Percentiles rank a stretch among this genome's conserved stretches.
These are phyloP conservation scores for Penicillium antarcticum DNA, from an alignment of 495 filamentous ascomycete species.

Conservation along the genomic window DNA sequence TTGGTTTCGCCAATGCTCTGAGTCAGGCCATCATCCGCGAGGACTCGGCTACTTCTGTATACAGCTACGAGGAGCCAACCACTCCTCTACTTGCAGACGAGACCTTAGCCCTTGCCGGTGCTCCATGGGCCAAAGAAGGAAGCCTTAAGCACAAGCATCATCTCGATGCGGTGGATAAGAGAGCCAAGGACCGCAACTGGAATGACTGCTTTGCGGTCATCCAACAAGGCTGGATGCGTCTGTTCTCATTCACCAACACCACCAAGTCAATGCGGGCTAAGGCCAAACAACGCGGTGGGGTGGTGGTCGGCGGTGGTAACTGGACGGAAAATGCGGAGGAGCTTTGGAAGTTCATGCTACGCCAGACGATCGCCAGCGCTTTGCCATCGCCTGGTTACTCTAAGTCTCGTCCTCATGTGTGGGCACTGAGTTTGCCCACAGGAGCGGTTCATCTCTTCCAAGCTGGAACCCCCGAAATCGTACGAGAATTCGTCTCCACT, in stretches of 20 bases:
- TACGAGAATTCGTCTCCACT: conserved; percentile 87
- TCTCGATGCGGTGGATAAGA: conserved; percentile 82
- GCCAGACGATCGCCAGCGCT: conserved; percentile 87
- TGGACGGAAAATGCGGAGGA: conserved; percentile 94
- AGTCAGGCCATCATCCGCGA: conserved; percentile 96
- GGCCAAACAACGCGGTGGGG: conserved; percentile 56
- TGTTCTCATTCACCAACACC: conserved; percentile 84
- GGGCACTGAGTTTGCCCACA: conserved; percentile 88
- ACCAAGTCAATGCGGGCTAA: conserved; percentile 72
- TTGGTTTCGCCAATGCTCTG: conserved; percentile 95
- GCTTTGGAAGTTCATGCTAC: conserved; percentile 79
- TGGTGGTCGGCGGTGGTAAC: conserved; percentile 88
- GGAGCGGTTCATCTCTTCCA: conserved; percentile 97
- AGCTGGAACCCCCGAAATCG: conserved; percentile 92
- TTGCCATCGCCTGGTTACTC: conserved; percentile 92
- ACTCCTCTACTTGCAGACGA: conserved; percentile 85
- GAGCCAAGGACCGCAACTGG: conserved; percentile 91
- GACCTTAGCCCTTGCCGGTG: conserved; percentile 80
- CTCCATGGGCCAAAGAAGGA: conserved; percentile 97
- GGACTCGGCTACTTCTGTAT: conserved; percentile 60
- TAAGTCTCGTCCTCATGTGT: conserved; percentile 85
- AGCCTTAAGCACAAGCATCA: conserved; percentile 96
- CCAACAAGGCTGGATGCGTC: conserved; percentile 89
- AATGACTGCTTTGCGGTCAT: conserved; percentile 96
- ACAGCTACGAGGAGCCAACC: conserved; percentile 47